A percentile compares a stretch with the other conserved stretches of the same genome.
Evolutionary conservation across 208 protist species (phyloP).

Genomic region (Leptomonas pyrrhocoris): DNA sequence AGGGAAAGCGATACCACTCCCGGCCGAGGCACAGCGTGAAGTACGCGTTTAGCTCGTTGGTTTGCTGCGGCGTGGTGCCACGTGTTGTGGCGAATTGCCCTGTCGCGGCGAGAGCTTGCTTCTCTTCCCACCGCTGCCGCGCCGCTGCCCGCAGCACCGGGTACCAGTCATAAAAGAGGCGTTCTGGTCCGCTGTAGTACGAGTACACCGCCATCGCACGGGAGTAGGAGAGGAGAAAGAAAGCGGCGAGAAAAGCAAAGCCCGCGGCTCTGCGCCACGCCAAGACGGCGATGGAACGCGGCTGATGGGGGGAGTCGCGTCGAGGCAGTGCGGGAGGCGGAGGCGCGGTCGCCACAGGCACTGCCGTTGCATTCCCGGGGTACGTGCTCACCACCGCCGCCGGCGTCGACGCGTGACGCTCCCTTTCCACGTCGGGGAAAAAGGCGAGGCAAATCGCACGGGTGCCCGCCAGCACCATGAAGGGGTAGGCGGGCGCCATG

Average conservation of each 20-base stretch:
- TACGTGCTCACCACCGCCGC: background rate
- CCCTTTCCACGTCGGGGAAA: conserved; percentile 18
- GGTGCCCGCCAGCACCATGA: conserved; percentile 83
- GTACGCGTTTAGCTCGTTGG: conserved; percentile 13
- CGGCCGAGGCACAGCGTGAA: conserved; percentile 91
- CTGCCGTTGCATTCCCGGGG: too few relatives aligned
- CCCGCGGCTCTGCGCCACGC: conserved; percentile 15
- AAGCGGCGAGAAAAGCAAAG: conserved; percentile 46
- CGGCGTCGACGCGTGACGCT: background rate
- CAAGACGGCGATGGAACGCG: background rate
- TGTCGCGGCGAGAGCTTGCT: background rate
- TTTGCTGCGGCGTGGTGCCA: conserved; percentile 13
- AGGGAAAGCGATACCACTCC: conserved; percentile 95
- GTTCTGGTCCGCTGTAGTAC: conserved; percentile 81
- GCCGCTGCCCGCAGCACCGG: conserved; percentile 49
- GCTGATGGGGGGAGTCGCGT: background rate
- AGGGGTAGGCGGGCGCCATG: conserved; percentile 92
- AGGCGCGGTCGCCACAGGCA: background rate
- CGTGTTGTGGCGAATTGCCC: background rate
- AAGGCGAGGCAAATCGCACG: conserved; percentile 44
- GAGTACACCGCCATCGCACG: conserved; percentile 62
- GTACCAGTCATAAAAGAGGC: conserved; percentile 64
- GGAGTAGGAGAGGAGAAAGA: conserved; percentile 61
- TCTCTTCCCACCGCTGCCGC: conserved; percentile 3
- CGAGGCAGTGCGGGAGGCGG: background rate